Evolutionary conservation across 768 basidiomycete species (phyloP), one percentile per base, ranked within the genome.

Genomic region (Boletus speciosus): DNA sequence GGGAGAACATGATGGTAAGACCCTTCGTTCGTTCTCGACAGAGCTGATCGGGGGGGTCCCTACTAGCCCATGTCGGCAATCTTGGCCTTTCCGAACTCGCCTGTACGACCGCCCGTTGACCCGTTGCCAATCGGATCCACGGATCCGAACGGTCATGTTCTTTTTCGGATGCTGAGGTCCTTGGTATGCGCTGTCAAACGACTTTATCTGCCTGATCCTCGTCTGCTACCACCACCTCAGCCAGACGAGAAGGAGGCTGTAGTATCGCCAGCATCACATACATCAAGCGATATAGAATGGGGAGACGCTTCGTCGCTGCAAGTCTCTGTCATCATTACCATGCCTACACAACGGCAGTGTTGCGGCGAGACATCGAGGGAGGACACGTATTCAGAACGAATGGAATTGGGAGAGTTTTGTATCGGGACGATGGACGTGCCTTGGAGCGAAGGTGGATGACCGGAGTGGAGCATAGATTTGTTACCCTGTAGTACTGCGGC

Each of bases 1-100:
- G 79, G 79, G 71, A 71, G 23, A 60, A 65, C 42, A 66, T 79
- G 5, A 73, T 72, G 71, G 81, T 81, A 48, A 51, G 77, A 25
- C 19, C 0, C 1, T 12, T n/a, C 23, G 8, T 40, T 19, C 21
- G 16, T 39, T 32, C 5, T 11, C 23, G 29, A 39, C 3, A 15
- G 15, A 10, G 47, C 47, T 60, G 44, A 61, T 40, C 36, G 6
- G 12, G n/a, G 21, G 21, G 12, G 19, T 2, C 25, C 19, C 6
- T 34, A 70, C 9, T 34, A 70, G 68, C 69, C 70, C 29, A n/a
- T 70, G 41, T 58, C 70, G 21, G 68, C 55, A 14, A 31, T 45
- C 47, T 8, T 66, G 49, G 49, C 49, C 8, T 51, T 51, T 50
- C 29, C 39, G 12, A n/a, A 37, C 14, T 37, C 42, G 27, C 43